Evolutionary conservation across 2,329 filamentous ascomycete genomes (phyloP).

Genomic region (Westerdykella aurantiaca): DNA sequence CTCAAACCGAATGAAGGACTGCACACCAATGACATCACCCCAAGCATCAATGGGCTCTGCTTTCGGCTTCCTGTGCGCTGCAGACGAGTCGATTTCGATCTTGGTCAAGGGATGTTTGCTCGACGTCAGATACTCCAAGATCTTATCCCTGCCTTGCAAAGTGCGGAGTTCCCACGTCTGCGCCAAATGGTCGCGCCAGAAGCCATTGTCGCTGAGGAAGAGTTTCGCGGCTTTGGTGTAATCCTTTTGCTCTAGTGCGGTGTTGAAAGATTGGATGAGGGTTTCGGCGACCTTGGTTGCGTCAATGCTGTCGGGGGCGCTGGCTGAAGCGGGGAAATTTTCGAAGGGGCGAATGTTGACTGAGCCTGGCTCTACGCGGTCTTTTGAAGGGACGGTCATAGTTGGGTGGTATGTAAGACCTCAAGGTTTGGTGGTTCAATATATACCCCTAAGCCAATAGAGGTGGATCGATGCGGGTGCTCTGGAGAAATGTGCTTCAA

Average conservation of each 20-base stretch:
- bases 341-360: slow-evolving; percentile 46
- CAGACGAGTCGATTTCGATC: slow-evolving; percentile 26
- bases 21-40: slow-evolving; percentile 26
- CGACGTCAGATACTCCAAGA: slow-evolving; percentile 34
- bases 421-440: too few species aligned
- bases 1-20: slow-evolving; percentile 27
- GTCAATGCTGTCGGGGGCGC: slow-evolving; percentile 27
- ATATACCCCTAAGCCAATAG: too few species aligned
- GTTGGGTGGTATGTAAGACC: background rate
- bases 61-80: slow-evolving; percentile 14
- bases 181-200: slow-evolving; percentile 56
- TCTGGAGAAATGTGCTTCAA: too few species aligned
- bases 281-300: slow-evolving; percentile 36
- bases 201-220: slow-evolving; percentile 48
- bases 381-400: slow-evolving; percentile 31
- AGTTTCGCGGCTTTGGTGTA: slow-evolving; percentile 30
- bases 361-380: slow-evolving; percentile 49
- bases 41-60: slow-evolving; percentile 25
- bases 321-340: slow-evolving; percentile 22
- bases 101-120: slow-evolving; percentile 30
- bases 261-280: slow-evolving; percentile 41
- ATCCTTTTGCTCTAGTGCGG: slow-evolving; percentile 35
- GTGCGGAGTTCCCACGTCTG: slow-evolving; percentile 54
- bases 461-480: too few species aligned
- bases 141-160: slow-evolving; percentile 41